Conservation (phyloP, 129 eudicot species). For the Pittosporum tobira region DNA sequence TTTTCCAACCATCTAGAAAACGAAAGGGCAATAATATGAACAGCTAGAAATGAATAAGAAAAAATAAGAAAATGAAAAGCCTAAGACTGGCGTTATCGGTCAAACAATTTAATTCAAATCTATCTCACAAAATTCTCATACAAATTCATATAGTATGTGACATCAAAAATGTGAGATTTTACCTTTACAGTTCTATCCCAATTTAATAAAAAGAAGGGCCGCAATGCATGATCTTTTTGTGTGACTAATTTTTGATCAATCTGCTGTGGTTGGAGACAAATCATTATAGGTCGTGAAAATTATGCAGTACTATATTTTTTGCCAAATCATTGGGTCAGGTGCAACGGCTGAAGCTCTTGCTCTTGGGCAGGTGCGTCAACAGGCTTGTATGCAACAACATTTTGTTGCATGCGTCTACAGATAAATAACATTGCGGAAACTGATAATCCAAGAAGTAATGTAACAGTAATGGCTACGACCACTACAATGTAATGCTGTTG, state of each 20-base stretch:
- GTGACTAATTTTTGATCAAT: conserved; percentile 11
- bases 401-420: conserved; percentile 51
- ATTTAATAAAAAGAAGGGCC: conserved; percentile 7
- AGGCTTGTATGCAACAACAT: conserved; percentile 54
- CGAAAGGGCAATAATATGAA: no score
- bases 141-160: conserved; percentile 20
- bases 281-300: conserved; percentile 10
- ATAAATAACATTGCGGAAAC: conserved; percentile 59
- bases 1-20: no score
- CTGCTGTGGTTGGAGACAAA: conserved; percentile 9
- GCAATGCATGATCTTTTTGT: conserved; percentile 13
- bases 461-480: conserved; percentile 23
- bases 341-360: conserved; percentile 91
- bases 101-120: not conserved
- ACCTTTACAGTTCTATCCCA: conserved; percentile 22
- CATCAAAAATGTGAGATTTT: conserved; percentile 16
- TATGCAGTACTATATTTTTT: not conserved
- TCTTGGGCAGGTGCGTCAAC: conserved; percentile 61
- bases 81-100: not conserved
- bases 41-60: not conserved
- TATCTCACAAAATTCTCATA: conserved; percentile 12
- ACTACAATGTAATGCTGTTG: conserved; percentile 36
- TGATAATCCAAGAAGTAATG: conserved; percentile 36
- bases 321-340: not conserved
- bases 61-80: not conserved